Evolutionary conservation across 371 early-diverging fungal genomes (phyloP), one percentile per base, ranked within the genome.

Genomic region (Actinomucor elegans): DNA sequence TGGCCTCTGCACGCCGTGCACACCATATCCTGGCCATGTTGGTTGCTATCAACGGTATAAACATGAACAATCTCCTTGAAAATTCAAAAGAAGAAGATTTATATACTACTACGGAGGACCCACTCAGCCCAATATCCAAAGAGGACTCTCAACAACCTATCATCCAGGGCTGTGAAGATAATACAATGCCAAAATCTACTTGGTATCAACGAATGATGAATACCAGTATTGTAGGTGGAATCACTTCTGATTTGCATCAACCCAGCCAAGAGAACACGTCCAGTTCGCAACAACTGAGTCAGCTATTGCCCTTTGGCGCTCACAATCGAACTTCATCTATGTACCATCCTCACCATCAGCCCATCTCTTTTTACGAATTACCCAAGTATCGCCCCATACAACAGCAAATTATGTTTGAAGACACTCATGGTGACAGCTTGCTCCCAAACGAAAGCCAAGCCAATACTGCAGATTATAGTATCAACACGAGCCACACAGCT

Each of bases 171-270:
- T 34, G 45, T 4, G 52, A 33, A 23, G 44, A 55, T 11, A 43
- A 52, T 6, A 49, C 59, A 7, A 64, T 64, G 64, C 69, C 76
- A 3, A 69, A 76, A 34, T 63, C 68, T 1, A 59, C 63, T 17
- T 58, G 66, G 40, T 62, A 70, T 37, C 71, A 73, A 38, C 66
- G 77, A 11, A 68, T 73, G 66, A 64, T 73, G 49, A 73, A 70
- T 43, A 68, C 71, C 7, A 71, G 71, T 35, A 65, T 76, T 4
- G 57, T 76, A 4, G 77, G 77, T 36, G 77, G 77, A 0, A 71
- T 75, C n/a, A 71, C 72, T 0, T 57, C 76, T 34, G 70, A 71
- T 43, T 62, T 73, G 40, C 70, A 67, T 12, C 57, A 53, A 48
- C 57, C 48, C 12, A 55, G 61, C 5, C 50, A 56, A 9, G 48